phyloP scores from a whole-genome alignment of 345 rosid genomes.

The Gossypium rotundifolium region DNA sequence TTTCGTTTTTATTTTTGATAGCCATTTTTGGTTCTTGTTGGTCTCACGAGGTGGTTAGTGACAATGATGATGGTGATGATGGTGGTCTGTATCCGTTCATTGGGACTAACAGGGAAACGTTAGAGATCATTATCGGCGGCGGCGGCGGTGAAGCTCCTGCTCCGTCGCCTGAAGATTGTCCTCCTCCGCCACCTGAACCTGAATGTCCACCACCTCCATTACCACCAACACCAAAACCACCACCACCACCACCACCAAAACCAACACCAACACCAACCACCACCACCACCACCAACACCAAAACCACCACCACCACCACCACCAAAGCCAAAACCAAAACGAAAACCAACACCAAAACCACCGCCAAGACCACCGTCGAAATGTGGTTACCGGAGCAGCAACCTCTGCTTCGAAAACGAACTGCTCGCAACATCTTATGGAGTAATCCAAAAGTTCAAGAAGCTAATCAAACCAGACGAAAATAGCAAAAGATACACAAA shows the following conservation, averaged over 20 bases:
- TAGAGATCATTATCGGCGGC: background rate
- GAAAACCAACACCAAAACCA: accelerated
- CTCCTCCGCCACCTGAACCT: background rate
- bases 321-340: no score
- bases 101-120: background rate
- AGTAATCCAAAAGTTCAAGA: constrained; percentile 27
- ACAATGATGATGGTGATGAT: background rate
- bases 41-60: background rate
- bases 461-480: constrained; percentile 18
- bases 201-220: background rate
- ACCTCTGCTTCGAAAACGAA: background rate
- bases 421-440: constrained; percentile 12
- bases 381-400: background rate
- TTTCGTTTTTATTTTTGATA: background rate
- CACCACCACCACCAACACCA: background rate
- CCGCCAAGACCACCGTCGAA: background rate
- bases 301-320: background rate
- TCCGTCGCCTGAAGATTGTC: background rate
- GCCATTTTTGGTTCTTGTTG: background rate
- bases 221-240: background rate
- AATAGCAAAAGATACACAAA: background rate
- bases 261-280: background rate
- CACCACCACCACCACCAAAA: accelerated
- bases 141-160: background rate
- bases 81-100: background rate